Conservation (phyloP, 2,329 filamentous ascomycete species). For the Ophiostoma angusticollis region DNA sequence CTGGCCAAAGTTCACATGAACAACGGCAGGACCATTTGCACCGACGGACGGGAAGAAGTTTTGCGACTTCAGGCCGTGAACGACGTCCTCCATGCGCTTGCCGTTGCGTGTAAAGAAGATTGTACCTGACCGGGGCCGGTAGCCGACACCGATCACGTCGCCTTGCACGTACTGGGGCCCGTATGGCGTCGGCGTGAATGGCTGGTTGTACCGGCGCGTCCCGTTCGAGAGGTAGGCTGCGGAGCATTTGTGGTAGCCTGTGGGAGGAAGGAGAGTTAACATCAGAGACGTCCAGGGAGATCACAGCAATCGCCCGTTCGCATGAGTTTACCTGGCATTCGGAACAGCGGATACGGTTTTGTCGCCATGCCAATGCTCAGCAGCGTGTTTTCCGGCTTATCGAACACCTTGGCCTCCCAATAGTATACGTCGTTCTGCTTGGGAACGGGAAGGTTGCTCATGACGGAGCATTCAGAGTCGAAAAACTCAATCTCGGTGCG, state of each 20-base stretch:
- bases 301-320: no score
- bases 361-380: conserved; percentile 90
- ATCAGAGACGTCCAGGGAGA: no score
- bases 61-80: conserved; percentile 81
- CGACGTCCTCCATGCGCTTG: conserved; percentile 90
- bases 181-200: conserved; percentile 68
- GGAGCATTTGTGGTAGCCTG: conserved; percentile 85
- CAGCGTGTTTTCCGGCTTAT: conserved; percentile 80
- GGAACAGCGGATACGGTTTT: conserved; percentile 91
- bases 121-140: conserved; percentile 83
- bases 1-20: conserved; percentile 97
- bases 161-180: conserved; percentile 80
- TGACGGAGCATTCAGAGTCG: conserved; percentile 92
- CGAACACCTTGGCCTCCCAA: conserved; percentile 98
- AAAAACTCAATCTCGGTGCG: conserved; percentile 98
- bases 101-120: conserved; percentile 98
- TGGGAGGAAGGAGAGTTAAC: neutral
- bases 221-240: conserved; percentile 85
- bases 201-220: conserved; percentile 80
- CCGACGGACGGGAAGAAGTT: conserved; percentile 98
- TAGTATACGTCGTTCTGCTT: conserved; percentile 99
- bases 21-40: conserved; percentile 79
- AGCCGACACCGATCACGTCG: conserved; percentile 91
- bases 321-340: conserved; percentile 63
- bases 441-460: conserved; percentile 90